phyloP scores from a whole-genome alignment of 129 eudicot genomes.

The Smallanthus sonchifolius region DNA sequence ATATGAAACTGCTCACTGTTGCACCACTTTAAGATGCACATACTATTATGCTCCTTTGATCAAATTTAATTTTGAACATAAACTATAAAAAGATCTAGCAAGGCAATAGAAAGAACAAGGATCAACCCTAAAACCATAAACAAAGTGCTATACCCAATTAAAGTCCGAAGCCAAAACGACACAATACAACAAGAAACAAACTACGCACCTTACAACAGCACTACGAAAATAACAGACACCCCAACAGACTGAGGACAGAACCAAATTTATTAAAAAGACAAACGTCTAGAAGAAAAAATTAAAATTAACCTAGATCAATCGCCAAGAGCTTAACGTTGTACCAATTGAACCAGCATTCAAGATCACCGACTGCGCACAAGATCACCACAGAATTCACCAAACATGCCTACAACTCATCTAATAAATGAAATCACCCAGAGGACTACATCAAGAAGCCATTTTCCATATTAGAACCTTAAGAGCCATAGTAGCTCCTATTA shows the following conservation, averaged over 20 bases:
- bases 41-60: neutral
- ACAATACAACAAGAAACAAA: neutral
- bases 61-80: neutral
- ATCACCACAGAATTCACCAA: neutral
- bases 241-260: neutral
- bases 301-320: neutral
- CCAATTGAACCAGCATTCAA: neutral
- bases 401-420: neutral
- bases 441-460: neutral
- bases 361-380: neutral
- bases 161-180: neutral
- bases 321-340: neutral
- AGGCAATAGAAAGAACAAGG: neutral
- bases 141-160: neutral
- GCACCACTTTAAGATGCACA: neutral
- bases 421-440: neutral
- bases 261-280: neutral
- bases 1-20: neutral
- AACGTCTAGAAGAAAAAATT: neutral
- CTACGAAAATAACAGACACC: neutral
- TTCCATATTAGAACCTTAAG: neutral
- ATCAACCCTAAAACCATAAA: neutral
- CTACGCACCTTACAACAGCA: neutral
- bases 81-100: neutral
- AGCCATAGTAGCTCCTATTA: neutral